Evolutionary conservation across 805 yeast genomes (phyloP).

Genomic region (Maudiozyma bulderi): DNA sequence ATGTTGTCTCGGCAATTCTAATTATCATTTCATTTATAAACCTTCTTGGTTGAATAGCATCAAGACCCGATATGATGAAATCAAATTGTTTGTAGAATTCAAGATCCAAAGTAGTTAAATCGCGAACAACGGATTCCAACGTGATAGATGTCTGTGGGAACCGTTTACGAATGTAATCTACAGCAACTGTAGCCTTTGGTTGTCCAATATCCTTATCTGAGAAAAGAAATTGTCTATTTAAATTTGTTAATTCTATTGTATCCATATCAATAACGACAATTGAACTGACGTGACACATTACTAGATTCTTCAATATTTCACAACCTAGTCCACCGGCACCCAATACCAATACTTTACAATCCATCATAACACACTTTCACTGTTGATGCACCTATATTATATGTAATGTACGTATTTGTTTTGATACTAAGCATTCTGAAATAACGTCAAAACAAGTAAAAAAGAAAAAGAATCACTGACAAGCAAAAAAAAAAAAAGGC

Average conservation of each 20-base stretch:
- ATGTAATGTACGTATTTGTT: no score
- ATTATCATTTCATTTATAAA: constrained; percentile 75
- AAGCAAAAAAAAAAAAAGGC: no score
- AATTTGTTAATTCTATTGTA: constrained; percentile 81
- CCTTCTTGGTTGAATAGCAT: constrained; percentile 79
- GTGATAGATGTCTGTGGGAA: constrained; percentile 9
- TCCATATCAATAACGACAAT: constrained; percentile 85
- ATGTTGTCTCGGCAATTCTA: constrained; percentile 46
- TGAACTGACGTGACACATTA: constrained; percentile 49
- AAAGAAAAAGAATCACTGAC: no score
- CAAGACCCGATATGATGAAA: constrained; percentile 78
- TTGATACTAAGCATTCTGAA: no score
- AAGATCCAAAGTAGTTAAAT: constrained; percentile 52
- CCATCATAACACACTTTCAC: constrained; percentile 6
- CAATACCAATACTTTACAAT: constrained; percentile 51
- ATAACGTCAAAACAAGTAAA: not conserved
- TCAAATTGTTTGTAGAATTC: constrained; percentile 60
- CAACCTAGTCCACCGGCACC: constrained; percentile 97
- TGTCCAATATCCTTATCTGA: constrained; percentile 72
- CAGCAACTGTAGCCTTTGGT: constrained; percentile 75
- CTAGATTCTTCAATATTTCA: constrained; percentile 71
- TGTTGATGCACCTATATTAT: no score
- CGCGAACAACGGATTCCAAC: constrained; percentile 51
- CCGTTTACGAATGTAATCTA: constrained; percentile 38
- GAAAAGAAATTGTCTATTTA: constrained; percentile 86